Base-by-base conservation (phyloP, 768 basidiomycete genomes). In the Hysterangium stoloniferum region DNA sequence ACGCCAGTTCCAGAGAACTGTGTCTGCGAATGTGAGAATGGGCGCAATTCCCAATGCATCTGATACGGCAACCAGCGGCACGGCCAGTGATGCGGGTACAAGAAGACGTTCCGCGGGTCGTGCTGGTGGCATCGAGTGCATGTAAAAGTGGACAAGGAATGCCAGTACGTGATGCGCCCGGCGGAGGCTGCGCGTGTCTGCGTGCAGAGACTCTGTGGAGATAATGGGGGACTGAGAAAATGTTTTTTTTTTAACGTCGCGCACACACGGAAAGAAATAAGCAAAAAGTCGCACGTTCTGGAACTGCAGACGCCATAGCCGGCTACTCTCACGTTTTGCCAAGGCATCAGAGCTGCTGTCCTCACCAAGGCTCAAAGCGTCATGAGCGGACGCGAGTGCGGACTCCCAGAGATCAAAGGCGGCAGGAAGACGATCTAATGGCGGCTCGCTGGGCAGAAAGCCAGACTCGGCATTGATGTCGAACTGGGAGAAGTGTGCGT, bases 21-120 rank as follows among this genome's bases (percentile, higher is more conserved):
- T 92, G 63, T 96, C 95, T 24, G 94, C 88, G 62, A 92, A 99
- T 0, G 94, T 99, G 56, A 97, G 72, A 55, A 99, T 79, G 4
- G 95, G 95, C 5, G 94, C 92, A n/a, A 94, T 82, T 45, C 80
- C 81, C 35, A 99, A 75, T 45, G 75, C 66, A 8, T 74, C 74
- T 12, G 91, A 95, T 41, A 95, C 80, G 15, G 74, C 61, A 25
- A 88, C 76, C 25, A 96, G 73, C 0, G 95, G 94, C 20, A 87
- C 65, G 1, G 89, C 76, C 34, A 99, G 71, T 8, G 84, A 75
- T 53, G 77, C 73, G 2, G 95, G 95, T 29, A 99, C 78, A 45
- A 74, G 59, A 34, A 80, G 66, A 1, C 79, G 64, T 32, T 56
- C 62, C 4, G 57, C 48, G 44, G 66, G 62, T 41, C 62, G 53